Conservation (phyloP, 345 rosid species). For the Diplotaxis tenuifolia region DNA sequence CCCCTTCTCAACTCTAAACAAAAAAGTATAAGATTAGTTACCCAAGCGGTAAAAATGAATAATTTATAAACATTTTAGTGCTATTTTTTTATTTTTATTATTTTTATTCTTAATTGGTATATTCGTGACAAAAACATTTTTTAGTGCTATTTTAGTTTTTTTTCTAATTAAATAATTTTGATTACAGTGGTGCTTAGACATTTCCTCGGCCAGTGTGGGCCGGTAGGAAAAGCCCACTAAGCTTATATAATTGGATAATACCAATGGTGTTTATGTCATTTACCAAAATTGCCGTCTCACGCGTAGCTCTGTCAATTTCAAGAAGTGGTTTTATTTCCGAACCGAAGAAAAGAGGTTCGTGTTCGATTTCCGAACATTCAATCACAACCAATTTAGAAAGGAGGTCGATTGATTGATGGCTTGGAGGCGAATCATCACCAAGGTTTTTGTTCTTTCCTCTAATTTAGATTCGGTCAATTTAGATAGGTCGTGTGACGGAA, state of each 20-base stretch:
- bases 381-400: conserved; percentile 21
- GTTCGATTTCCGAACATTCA: background rate
- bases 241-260: background rate
- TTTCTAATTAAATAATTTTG: too few species aligned
- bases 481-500: background rate
- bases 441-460: conserved; percentile 44
- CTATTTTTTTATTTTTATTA: too few species aligned
- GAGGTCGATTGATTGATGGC: conserved; percentile 60
- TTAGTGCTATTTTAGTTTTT: too few species aligned
- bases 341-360: background rate
- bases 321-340: background rate
- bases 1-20: too few species aligned
- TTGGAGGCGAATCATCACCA: conserved; percentile 82
- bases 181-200: too few species aligned
- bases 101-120: too few species aligned
- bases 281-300: background rate
- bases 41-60: too few species aligned
- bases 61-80: too few species aligned
- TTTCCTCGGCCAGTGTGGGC: conserved; percentile 8
- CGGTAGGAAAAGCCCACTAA: conserved; percentile 2
- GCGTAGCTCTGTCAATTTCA: background rate
- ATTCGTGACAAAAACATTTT: too few species aligned
- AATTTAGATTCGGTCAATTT: background rate
- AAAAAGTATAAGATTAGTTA: too few species aligned
- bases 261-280: background rate